A percentile compares a stretch with the other conserved stretches of the same genome.
Conservation (phyloP, 352 stramenopile genomes). For the Pythium coloratum region DNA sequence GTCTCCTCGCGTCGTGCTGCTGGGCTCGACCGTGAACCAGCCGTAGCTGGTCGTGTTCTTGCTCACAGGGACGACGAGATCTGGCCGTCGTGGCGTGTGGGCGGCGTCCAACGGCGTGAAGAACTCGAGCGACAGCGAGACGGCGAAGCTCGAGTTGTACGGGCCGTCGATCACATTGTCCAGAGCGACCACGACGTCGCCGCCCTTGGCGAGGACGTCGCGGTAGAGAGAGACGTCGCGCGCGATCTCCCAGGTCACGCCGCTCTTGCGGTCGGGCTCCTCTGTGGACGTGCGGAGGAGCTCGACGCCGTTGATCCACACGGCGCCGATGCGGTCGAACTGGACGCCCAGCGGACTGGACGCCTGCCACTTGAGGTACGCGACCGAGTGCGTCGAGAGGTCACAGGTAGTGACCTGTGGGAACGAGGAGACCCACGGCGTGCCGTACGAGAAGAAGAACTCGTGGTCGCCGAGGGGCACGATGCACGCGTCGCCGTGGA, state of each 20-base stretch:
- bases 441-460: conserved; percentile 61
- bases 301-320: conserved; percentile 74
- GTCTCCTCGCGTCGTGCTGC: conserved; percentile 20
- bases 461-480: conserved; percentile 46
- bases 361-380: conserved; percentile 58
- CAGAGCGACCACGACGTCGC: conserved; percentile 54
- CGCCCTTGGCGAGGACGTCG: conserved; percentile 44
- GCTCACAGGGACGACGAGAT: conserved; percentile 45
- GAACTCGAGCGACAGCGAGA: conserved; percentile 59
- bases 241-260: conserved; percentile 55
- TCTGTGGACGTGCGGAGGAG: conserved; percentile 74
- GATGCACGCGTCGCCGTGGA: conserved; percentile 41
- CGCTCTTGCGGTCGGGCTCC: conserved; percentile 47
- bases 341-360: conserved; percentile 49
- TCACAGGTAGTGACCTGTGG: conserved; percentile 36
- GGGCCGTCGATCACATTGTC: conserved; percentile 63
- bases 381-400: conserved; percentile 40
- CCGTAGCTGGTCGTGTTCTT: conserved; percentile 50
- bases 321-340: conserved; percentile 70
- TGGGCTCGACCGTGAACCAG: conserved; percentile 67
- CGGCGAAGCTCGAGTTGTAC: conserved; percentile 69
- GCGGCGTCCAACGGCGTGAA: conserved; percentile 36
- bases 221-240: conserved; percentile 73
- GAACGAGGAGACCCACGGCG: conserved; percentile 47
- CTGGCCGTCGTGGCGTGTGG: conserved; percentile 27